Conservation (phyloP, 1,139 yeast genomes). For the Candida tropicalis region DNA sequence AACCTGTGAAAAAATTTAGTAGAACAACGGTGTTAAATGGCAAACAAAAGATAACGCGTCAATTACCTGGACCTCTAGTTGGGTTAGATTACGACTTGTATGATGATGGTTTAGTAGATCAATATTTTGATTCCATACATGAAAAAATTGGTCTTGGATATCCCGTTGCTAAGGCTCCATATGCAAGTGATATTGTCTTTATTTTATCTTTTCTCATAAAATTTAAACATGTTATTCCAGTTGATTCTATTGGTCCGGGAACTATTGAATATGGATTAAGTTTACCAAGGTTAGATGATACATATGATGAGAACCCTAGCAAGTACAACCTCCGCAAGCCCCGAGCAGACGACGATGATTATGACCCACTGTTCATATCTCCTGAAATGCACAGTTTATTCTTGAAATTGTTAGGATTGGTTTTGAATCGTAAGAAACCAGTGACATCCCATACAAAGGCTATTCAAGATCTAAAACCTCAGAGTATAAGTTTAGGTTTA, state of each 20-base stretch:
- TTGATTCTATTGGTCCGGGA: slow-evolving; percentile 38
- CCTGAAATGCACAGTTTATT: slow-evolving; percentile 39
- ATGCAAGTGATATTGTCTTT: slow-evolving; percentile 48
- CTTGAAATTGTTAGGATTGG: slow-evolving; percentile 36
- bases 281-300: slow-evolving; percentile 25
- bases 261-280: slow-evolving; percentile 54
- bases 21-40: slow-evolving; percentile 39
- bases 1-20: slow-evolving; percentile 17
- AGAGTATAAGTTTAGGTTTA: slow-evolving; percentile 37
- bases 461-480: slow-evolving; percentile 43
- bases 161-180: slow-evolving; percentile 33
- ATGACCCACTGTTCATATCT: slow-evolving; percentile 24
- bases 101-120: slow-evolving; percentile 34
- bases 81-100: slow-evolving; percentile 40
- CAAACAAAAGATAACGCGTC: slow-evolving; percentile 33
- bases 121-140: slow-evolving; percentile 21
- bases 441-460: slow-evolving; percentile 36
- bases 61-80: slow-evolving; percentile 45
- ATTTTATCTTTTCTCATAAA: slow-evolving; percentile 47
- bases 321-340: slow-evolving; percentile 6
- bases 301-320: neutral
- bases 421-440: slow-evolving; percentile 44
- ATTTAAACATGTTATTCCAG: slow-evolving; percentile 38
- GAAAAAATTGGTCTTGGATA: slow-evolving; percentile 37
- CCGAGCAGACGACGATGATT: slow-evolving; percentile 15